Percentiles rank a stretch among this genome's conserved stretches.
Evolutionary conservation across 352 stramenopile species (phyloP).

Genomic region (Phytophthora sansomeana): DNA sequence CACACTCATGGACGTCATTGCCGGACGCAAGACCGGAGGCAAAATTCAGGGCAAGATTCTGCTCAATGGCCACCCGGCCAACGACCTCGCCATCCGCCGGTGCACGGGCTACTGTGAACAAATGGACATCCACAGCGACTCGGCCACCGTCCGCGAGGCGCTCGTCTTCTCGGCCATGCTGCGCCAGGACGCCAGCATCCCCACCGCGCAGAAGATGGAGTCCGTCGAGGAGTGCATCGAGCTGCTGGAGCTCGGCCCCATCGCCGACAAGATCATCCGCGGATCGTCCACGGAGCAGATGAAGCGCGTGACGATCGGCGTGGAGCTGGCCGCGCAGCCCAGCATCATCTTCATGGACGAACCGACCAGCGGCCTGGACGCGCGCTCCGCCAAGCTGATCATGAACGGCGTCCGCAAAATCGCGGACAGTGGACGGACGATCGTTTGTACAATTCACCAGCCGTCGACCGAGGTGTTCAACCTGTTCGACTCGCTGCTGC

Average conservation of each 20-base stretch:
- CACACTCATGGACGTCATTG: conserved; percentile 34
- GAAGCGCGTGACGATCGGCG: conserved; percentile 58
- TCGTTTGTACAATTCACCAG: conserved; percentile 27
- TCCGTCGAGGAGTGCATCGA: conserved; percentile 43
- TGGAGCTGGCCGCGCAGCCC: conserved; percentile 78
- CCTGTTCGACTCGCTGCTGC: conserved; percentile 34
- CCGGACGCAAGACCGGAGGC: conserved; percentile 32
- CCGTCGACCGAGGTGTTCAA: conserved; percentile 38
- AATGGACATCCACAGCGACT: conserved; percentile 26
- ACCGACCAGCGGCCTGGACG: conserved; percentile 32
- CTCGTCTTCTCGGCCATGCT: conserved; percentile 89
- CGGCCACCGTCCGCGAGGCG: conserved; percentile 81
- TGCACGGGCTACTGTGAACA: too few relatives aligned
- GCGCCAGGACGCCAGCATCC: conserved; percentile 43
- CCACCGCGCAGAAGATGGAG: conserved; percentile 40
- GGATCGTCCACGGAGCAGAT: conserved; percentile 51
- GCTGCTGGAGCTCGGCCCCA: conserved; percentile 34
- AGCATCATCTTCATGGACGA: conserved; percentile 58
- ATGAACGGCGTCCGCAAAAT: conserved; percentile 40
- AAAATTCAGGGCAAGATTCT: conserved; percentile 72
- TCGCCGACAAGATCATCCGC: conserved; percentile 45
- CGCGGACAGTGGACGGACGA: conserved; percentile 22
- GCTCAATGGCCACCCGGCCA: conserved; percentile 82
- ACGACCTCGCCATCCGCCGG: conserved; percentile 37
- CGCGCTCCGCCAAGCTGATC: conserved; percentile 32